Base-by-base conservation (phyloP, 2,329 filamentous ascomycete species). In the Penicillium sp. region DNA sequence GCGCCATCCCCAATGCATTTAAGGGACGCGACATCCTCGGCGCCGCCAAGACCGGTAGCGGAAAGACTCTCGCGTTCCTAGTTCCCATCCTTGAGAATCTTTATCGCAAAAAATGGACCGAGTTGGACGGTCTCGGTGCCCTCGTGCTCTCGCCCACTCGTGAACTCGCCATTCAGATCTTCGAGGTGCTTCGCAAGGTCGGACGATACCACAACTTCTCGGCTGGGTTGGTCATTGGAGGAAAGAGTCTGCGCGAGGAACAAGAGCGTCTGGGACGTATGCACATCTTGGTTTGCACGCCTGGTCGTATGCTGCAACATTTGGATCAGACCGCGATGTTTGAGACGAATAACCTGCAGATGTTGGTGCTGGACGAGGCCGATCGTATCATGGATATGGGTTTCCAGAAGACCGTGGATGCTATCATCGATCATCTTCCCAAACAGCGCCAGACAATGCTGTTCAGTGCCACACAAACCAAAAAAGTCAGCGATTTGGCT, bases 351-450 rank as follows among this genome's bases (percentile, higher is more conserved):
- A 93, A 95, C 66, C 70, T 99, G 56, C 89, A 95, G 72, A 88
- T 99, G 68, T 75, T 99, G 42, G 91, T 99, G 0, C 77, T 99
- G 49, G 93, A 99, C 63, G 93, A 99, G 70, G 93, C 93, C 2
- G 93, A 99, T 69, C 83, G 93, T 33, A 96, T 96, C 64, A 84
- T 99, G 80, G 93, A 99, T 65, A 93, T 97, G 89, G 93, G 93
- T 4, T 99, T 99, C 68, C 86, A 95, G 70, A 77, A 79, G 4
- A 89, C 89, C 1, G 85, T 99, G 3, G 93, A 99, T 71, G 93
- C 93, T 0, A 87, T 99, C 42, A 74, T 99, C 25, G 90, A 95
- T 54, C 95, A 97, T 66, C 77, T 99, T 1, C 93, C 93, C 1
- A 85, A 83, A 61, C 76, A 86, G 25, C 80, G 93, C 54, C 93